Evolutionary conservation across 1,139 yeast genomes (phyloP).

Genomic region (Candida frijolesensis): DNA sequence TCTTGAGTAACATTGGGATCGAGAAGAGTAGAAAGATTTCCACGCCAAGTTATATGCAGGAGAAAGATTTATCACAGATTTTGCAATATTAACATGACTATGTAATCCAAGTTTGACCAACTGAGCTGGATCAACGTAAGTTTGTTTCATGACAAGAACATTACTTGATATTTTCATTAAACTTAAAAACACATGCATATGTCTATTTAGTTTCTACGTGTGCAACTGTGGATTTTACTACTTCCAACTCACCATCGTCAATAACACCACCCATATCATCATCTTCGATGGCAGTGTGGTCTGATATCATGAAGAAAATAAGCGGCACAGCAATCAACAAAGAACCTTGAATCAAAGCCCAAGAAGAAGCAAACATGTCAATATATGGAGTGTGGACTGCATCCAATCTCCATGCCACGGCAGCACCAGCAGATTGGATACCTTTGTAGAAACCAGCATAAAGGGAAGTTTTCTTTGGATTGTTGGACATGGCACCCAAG

Average conservation of each 20-base stretch:
- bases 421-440: conserved; percentile 65
- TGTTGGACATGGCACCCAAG: conserved; percentile 60
- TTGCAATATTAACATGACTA: no score
- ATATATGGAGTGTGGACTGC: conserved; percentile 43
- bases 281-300: conserved; percentile 46
- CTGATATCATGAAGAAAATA: conserved; percentile 45
- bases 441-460: conserved; percentile 68
- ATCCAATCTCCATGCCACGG: conserved; percentile 63
- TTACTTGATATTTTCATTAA: no score
- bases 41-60: no score
- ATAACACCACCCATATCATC: conserved; percentile 32
- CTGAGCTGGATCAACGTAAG: no score
- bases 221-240: conserved; percentile 21
- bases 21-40: no score
- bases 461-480: conserved; percentile 56
- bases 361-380: conserved; percentile 51
- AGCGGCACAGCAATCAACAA: conserved; percentile 43
- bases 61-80: no score
- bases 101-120: no score
- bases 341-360: conserved; percentile 59
- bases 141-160: no score
- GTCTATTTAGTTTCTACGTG: conserved; percentile 13
- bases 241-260: conserved; percentile 28
- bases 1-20: neutral
- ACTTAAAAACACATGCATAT: no score